Conservation (phyloP, 306 rosid genomes). For the Quercus gilva region DNA sequence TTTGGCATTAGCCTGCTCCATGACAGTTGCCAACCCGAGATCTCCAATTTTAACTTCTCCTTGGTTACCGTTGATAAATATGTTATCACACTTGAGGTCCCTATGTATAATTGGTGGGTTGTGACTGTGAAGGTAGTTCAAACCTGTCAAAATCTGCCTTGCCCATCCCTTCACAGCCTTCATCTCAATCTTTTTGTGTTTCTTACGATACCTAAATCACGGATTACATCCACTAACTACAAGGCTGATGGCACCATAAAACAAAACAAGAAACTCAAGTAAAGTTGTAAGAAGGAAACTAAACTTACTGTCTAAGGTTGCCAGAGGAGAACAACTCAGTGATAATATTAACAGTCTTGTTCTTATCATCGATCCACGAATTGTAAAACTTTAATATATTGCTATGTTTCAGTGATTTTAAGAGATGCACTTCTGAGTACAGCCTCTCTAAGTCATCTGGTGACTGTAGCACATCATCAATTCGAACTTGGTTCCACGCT, state of each 20-base stretch:
- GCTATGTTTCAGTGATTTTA: slow-evolving; percentile 77
- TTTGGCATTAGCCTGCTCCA: slow-evolving; percentile 79
- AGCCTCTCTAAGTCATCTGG: slow-evolving; percentile 68
- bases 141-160: slow-evolving; percentile 78
- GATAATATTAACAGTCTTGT: slow-evolving; percentile 78
- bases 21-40: slow-evolving; percentile 81
- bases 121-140: slow-evolving; percentile 81
- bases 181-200: slow-evolving; percentile 75
- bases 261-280: slow-evolving; percentile 6
- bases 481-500: slow-evolving; percentile 87
- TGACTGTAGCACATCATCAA: slow-evolving; percentile 68
- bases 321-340: slow-evolving; percentile 97
- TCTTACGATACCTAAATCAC: slow-evolving; percentile 71
- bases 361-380: slow-evolving; percentile 88
- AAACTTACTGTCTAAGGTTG: slow-evolving; percentile 81
- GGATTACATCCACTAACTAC: slow-evolving; percentile 30
- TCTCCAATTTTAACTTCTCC: slow-evolving; percentile 98
- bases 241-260: slow-evolving; percentile 28
- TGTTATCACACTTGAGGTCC: slow-evolving; percentile 93
- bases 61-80: slow-evolving; percentile 86
- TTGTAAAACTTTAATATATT: slow-evolving; percentile 78
- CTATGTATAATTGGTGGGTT: slow-evolving; percentile 84
- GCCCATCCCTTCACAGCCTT: slow-evolving; percentile 95
- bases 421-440: slow-evolving; percentile 76
- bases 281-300: slow-evolving; percentile 9